phyloP scores from a whole-genome alignment of 176 grass and related monocot genomes.

The Typha latifolia region DNA sequence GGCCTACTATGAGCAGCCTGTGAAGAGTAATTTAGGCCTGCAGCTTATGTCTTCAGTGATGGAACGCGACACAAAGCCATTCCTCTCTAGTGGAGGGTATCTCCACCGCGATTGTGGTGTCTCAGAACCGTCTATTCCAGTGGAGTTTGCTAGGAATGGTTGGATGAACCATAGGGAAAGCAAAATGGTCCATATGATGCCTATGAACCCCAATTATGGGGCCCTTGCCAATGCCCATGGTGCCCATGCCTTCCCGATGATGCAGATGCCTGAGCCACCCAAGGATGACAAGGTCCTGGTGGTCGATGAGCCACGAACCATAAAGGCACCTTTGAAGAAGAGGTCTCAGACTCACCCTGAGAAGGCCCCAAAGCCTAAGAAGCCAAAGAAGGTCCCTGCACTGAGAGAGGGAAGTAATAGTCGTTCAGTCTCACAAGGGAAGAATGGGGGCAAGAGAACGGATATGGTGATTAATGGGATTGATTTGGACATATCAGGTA shows the following conservation, averaged over 20 bases:
- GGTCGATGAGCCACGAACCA: not conserved
- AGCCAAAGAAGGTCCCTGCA: slow-evolving; percentile 16
- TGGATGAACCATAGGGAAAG: slow-evolving; percentile 12
- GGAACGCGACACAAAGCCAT: slow-evolving; percentile 5
- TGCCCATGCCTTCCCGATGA: not conserved
- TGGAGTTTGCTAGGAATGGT: slow-evolving; percentile 15
- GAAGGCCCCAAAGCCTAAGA: slow-evolving; percentile 13
- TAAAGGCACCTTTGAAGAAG: slow-evolving; percentile 20
- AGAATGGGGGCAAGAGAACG: not conserved
- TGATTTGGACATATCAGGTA: slow-evolving; percentile 15
- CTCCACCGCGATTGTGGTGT: not conserved
- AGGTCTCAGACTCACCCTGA: slow-evolving; percentile 1
- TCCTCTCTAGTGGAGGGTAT: slow-evolving; percentile 6
- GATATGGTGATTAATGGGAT: slow-evolving; percentile 21
- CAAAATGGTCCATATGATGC: slow-evolving; percentile 7
- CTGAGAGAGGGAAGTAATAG: slow-evolving; percentile 4
- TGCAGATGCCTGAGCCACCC: slow-evolving; percentile 3
- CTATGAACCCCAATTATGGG: slow-evolving; percentile 7
- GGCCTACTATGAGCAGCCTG: slow-evolving; percentile 20
- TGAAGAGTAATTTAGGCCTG: slow-evolving; percentile 14
- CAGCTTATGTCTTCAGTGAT: slow-evolving; percentile 16
- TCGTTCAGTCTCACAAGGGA: not conserved
- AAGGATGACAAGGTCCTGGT: not conserved
- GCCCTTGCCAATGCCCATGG: not conserved
- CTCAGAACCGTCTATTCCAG: not conserved